Conservation (phyloP, 225 moss, liverwort and hornwort species). For the Pseudisothecium myosuroides region DNA sequence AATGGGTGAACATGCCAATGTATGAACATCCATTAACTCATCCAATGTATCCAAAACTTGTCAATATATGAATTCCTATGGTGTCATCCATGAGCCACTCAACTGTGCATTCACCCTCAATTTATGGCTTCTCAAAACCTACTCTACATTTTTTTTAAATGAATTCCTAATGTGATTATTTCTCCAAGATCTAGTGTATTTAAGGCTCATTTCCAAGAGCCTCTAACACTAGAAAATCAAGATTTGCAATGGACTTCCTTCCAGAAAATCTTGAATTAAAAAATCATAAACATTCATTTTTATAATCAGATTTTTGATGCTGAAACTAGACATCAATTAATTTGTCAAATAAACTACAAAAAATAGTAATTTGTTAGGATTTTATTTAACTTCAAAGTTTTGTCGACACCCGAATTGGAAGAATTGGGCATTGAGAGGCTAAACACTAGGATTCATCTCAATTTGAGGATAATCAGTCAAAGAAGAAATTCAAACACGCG, state of each 20-base stretch:
- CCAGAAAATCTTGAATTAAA: background rate
- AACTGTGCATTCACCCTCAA: too few relatives aligned
- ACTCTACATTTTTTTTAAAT: background rate
- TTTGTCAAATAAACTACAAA: background rate
- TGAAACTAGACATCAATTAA: background rate
- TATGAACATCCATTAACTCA: too few relatives aligned
- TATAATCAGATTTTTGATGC: background rate
- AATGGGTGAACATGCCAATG: too few relatives aligned
- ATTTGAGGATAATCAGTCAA: background rate
- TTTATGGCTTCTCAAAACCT: background rate
- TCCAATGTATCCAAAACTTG: too few relatives aligned
- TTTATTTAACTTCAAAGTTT: background rate
- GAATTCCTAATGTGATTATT: background rate
- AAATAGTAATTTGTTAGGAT: rapidly evolving
- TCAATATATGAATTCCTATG: too few relatives aligned
- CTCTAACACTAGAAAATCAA: background rate
- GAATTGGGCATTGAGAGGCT: background rate
- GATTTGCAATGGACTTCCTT: background rate
- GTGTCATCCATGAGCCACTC: too few relatives aligned
- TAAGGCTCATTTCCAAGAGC: background rate
- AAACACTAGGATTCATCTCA: background rate
- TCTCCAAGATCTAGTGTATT: background rate
- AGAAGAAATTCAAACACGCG: background rate
- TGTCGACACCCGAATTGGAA: background rate
- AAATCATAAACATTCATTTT: too few relatives aligned